These are phyloP conservation scores for Saccharomycopsis crataegensis DNA, from an alignment of 1,139 yeast genomes.

Conservation along the genomic window DNA sequence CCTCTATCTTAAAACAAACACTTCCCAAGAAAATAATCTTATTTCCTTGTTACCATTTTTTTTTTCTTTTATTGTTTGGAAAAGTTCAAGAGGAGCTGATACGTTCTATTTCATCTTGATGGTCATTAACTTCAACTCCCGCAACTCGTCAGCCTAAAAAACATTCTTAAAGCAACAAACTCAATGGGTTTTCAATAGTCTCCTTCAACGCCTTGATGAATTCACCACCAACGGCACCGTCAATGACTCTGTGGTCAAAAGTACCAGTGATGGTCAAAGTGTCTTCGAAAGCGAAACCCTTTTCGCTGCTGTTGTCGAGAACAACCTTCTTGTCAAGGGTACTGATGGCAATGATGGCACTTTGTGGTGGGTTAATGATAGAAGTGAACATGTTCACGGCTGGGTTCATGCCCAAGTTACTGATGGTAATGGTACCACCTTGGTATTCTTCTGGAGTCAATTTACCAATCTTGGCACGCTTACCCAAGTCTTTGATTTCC, in stretches of 20 bases:
- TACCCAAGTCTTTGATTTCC: slow-evolving; percentile 87
- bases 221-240: slow-evolving; percentile 98
- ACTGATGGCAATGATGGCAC: slow-evolving; percentile 89
- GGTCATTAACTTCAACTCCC: not conserved
- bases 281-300: slow-evolving; percentile 88
- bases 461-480: slow-evolving; percentile 92
- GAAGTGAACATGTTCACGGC: slow-evolving; percentile 93
- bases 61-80: too few relatives aligned
- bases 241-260: slow-evolving; percentile 94
- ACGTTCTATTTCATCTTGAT: not conserved
- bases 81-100: not conserved
- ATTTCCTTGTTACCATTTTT: too few relatives aligned
- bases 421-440: slow-evolving; percentile 98
- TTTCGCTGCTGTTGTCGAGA: slow-evolving; percentile 84
- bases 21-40: too few relatives aligned
- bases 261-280: slow-evolving; percentile 91
- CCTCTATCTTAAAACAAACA: too few relatives aligned
- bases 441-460: slow-evolving; percentile 93
- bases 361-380: slow-evolving; percentile 96
- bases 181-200: slow-evolving; percentile 92
- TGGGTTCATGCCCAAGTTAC: slow-evolving; percentile 97
- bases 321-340: slow-evolving; percentile 89
- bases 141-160: not conserved
- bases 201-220: slow-evolving; percentile 89
- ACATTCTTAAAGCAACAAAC: slow-evolving; percentile 59